A percentile compares a stretch with the other conserved stretches of the same genome.
Conservation (phyloP, 352 stramenopile species). For the Phytophthora capsici region DNA sequence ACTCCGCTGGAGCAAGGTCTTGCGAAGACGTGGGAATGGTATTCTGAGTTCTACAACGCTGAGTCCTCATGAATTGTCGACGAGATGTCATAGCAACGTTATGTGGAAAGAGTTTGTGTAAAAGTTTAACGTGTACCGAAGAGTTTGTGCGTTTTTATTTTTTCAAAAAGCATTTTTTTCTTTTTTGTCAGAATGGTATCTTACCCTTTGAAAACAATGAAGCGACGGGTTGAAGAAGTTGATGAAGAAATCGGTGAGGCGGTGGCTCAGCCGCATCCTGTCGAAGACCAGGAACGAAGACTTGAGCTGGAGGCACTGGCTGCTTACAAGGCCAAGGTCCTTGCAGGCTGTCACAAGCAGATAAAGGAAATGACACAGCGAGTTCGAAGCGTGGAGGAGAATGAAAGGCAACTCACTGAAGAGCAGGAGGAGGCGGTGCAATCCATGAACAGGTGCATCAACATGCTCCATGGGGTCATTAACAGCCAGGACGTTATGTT, state of each 20-base stretch:
- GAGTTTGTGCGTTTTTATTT: too few species aligned
- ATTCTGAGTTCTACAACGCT: slow-evolving; percentile 71
- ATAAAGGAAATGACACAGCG: slow-evolving; percentile 19
- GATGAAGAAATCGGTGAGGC: not conserved
- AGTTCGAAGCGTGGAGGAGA: not conserved
- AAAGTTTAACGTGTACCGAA: slow-evolving; percentile 1
- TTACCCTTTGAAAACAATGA: too few species aligned
- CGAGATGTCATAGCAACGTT: not conserved
- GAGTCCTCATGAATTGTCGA: slow-evolving; percentile 6
- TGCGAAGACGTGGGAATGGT: slow-evolving; percentile 94
- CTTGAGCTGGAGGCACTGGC: slow-evolving; percentile 4
- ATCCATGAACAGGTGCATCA: slow-evolving; percentile 19
- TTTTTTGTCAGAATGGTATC: too few species aligned
- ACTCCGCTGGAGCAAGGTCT: slow-evolving; percentile 95
- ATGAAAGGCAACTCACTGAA: slow-evolving; percentile 5
- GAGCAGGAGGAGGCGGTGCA: slow-evolving; percentile 12
- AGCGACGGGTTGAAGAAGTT: not conserved
- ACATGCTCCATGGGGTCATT: slow-evolving; percentile 27
- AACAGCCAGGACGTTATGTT: slow-evolving; percentile 18
- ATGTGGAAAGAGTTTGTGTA: not conserved
- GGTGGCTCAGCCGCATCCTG: slow-evolving; percentile 11
- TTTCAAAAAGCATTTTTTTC: not conserved
- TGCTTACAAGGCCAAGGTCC: slow-evolving; percentile 7
- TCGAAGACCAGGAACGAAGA: slow-evolving; percentile 2
- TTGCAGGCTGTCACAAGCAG: slow-evolving; percentile 9